Evolutionary conservation across 176 grass and related monocot genomes (phyloP).

Genomic region (barley (Hordeum vulgare)): DNA sequence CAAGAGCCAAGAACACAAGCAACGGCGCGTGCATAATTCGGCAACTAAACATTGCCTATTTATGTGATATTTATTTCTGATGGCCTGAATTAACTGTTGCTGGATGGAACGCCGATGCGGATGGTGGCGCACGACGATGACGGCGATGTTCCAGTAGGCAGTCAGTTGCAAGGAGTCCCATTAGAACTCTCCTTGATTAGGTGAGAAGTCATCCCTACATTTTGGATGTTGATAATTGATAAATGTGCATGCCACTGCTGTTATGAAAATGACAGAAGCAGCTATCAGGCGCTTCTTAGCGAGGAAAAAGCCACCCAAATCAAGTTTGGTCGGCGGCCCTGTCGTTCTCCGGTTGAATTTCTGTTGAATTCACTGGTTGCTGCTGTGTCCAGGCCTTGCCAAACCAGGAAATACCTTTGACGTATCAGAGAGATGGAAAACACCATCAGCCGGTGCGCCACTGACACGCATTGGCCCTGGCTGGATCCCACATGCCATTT

Average conservation of each 20-base stretch:
- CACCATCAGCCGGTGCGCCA: neutral
- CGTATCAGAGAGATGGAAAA: neutral
- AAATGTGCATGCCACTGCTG: neutral
- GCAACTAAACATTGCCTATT: neutral
- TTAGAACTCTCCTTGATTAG: slow-evolving; percentile 35
- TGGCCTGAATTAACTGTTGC: slow-evolving; percentile 1
- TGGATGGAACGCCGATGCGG: slow-evolving; percentile 16
- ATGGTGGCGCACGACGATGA: neutral
- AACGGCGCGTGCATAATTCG: neutral
- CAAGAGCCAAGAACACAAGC: slow-evolving; percentile 19
- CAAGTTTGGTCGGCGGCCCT: neutral
- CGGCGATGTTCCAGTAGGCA: neutral
- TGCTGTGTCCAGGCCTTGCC: neutral
- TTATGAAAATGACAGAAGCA: neutral
- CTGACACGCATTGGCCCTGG: neutral
- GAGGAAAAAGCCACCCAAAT: neutral
- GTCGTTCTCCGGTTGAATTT: neutral
- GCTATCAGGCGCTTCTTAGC: neutral
- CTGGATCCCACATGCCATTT: neutral
- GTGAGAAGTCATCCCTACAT: neutral
- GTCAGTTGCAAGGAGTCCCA: neutral
- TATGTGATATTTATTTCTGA: slow-evolving; percentile 5
- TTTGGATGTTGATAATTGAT: neutral
- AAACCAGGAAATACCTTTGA: neutral
- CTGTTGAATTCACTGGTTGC: neutral